phyloP scores from a whole-genome alignment of 2,329 filamentous ascomycete species.

The Colletotrichum melonis region DNA sequence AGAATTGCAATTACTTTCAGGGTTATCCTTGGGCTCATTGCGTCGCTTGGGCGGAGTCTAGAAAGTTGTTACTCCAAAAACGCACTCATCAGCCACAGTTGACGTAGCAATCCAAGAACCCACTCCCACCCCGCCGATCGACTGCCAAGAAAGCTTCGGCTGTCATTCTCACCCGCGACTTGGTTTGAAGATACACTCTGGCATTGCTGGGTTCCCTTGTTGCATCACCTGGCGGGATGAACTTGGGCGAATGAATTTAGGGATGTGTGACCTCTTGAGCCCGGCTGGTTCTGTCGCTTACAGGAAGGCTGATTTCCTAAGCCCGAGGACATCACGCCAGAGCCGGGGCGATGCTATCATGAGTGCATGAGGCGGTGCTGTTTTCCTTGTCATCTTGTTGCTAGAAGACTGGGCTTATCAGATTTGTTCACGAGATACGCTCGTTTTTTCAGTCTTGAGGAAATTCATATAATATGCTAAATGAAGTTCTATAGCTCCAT shows the following conservation, averaged over 20 bases:
- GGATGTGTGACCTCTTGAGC: background rate
- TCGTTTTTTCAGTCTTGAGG: background rate
- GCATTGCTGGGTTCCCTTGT: background rate
- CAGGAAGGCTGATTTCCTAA: background rate
- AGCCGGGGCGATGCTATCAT: background rate
- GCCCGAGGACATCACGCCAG: constrained; percentile 12
- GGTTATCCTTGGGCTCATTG: background rate
- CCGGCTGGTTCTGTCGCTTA: background rate
- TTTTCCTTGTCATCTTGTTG: background rate
- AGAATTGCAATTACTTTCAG: background rate
- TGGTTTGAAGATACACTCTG: too few relatives aligned
- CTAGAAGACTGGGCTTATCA: background rate
- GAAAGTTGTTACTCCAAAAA: constrained; percentile 10
- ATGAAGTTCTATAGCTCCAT: background rate
- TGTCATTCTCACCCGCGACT: background rate
- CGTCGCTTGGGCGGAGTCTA: constrained; percentile 8
- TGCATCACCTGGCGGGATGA: constrained; percentile 13
- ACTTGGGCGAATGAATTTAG: constrained; percentile 5
- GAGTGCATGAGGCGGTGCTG: constrained; percentile 21
- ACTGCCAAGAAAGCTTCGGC: constrained; percentile 34
- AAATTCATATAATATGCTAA: background rate
- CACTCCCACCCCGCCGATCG: constrained; percentile 13
- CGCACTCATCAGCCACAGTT: constrained; percentile 29
- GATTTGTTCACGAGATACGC: background rate
- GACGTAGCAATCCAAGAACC: constrained; percentile 23